Evolutionary conservation across 805 yeast species (phyloP).

Genomic region (Diddensiella caesifluorescens): DNA sequence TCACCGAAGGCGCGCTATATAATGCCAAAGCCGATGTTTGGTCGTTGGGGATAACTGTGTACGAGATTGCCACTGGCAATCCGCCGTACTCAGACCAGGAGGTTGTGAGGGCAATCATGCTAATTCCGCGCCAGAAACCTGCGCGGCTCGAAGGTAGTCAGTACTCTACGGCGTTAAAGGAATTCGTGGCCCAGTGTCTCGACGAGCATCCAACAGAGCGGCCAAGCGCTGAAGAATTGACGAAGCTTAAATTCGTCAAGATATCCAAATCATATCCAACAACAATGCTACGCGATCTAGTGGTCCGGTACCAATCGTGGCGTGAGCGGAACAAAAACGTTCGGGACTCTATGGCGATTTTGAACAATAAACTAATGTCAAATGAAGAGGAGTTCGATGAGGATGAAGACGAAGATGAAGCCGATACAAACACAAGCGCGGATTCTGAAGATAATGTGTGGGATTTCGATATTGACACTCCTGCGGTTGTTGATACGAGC

Average conservation of each 20-base stretch:
- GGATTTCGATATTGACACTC: conserved; percentile 65
- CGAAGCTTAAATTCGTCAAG: conserved; percentile 68
- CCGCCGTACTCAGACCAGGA: conserved; percentile 97
- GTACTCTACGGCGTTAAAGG: conserved; percentile 70
- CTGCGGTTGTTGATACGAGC: not conserved
- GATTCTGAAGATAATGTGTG: conserved; percentile 42
- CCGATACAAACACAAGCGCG: conserved; percentile 22
- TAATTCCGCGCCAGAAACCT: conserved; percentile 89
- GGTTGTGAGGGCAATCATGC: conserved; percentile 89
- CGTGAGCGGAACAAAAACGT: conserved; percentile 48
- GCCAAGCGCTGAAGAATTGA: conserved; percentile 77
- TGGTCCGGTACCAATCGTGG: conserved; percentile 48
- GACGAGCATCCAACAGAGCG: conserved; percentile 92
- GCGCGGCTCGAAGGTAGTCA: conserved; percentile 90
- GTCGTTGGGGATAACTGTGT: conserved; percentile 93
- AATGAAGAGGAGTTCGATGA: conserved; percentile 14
- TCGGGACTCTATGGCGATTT: conserved; percentile 34
- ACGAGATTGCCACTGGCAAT: conserved; percentile 92
- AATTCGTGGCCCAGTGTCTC: conserved; percentile 81
- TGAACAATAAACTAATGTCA: conserved; percentile 20
- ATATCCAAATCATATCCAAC: conserved; percentile 58
- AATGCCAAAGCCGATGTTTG: conserved; percentile 88
- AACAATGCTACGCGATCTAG: conserved; percentile 60
- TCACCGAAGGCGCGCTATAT: conserved; percentile 39
- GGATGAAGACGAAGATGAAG: conserved; percentile 29